Conservation (phyloP, 345 rosid genomes). For the Salix dunnii region DNA sequence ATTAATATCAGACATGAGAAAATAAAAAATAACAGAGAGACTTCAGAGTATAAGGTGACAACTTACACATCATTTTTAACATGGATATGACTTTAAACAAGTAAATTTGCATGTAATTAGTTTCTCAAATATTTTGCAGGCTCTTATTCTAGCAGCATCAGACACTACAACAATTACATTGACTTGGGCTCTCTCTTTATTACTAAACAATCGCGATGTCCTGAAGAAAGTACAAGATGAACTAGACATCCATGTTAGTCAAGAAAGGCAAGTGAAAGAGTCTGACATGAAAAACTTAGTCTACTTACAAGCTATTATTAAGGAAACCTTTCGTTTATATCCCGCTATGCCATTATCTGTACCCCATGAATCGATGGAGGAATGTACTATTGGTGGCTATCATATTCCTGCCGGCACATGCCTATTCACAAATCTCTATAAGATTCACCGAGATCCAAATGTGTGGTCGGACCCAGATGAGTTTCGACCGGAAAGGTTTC, state of each 20-base stretch:
- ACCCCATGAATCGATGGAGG: constrained; percentile 7
- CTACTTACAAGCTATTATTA: constrained; percentile 27
- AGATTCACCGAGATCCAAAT: constrained; percentile 13
- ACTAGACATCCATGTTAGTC: constrained; percentile 17
- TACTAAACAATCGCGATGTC: constrained; percentile 13
- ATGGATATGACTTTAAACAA: too few species aligned
- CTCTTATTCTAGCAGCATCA: constrained; percentile 15
- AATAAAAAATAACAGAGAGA: too few species aligned
- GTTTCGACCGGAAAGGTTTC: constrained; percentile 15
- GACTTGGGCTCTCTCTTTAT: constrained; percentile 24
- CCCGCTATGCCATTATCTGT: neutral
- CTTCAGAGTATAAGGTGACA: too few species aligned
- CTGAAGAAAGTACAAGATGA: constrained; percentile 21
- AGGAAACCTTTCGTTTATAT: constrained; percentile 27
- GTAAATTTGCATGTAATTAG: too few species aligned
- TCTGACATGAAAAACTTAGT: constrained; percentile 22
- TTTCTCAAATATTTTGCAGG: neutral
- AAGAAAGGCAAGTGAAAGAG: constrained; percentile 19
- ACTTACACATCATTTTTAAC: too few species aligned
- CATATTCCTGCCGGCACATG: constrained; percentile 16
- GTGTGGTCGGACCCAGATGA: neutral
- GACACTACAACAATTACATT: constrained; percentile 19
- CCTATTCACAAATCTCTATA: neutral
- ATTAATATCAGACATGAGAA: too few species aligned
- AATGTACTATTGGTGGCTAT: constrained; percentile 9